phyloP scores from a whole-genome alignment of 805 yeast genomes.

The Metschnikowia gruessii region DNA sequence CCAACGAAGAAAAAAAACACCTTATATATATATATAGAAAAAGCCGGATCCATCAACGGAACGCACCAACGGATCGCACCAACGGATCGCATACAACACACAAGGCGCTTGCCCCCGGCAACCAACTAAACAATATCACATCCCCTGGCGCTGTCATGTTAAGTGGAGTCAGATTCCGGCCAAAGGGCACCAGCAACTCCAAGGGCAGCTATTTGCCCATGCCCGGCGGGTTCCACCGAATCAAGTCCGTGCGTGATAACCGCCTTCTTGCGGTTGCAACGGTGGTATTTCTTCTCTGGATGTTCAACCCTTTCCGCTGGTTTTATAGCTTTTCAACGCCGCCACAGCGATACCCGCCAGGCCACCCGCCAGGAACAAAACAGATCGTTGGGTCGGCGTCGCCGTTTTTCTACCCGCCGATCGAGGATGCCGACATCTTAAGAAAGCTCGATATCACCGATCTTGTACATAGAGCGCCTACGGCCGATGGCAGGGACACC shows the following conservation, averaged over 20 bases:
- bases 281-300: constrained; percentile 14
- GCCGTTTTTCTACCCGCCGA: constrained; percentile 65
- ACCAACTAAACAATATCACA: background rate
- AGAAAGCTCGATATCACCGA: constrained; percentile 53
- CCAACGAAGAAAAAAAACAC: too few relatives aligned
- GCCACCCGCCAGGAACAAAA: constrained; percentile 34
- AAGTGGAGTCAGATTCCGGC: constrained; percentile 18
- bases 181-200: constrained; percentile 11
- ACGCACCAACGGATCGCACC: too few relatives aligned
- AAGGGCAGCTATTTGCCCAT: constrained; percentile 12
- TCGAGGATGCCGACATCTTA: constrained; percentile 63
- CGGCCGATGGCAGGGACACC: constrained; percentile 32
- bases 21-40: too few relatives aligned
- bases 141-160: background rate
- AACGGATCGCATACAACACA: too few relatives aligned
- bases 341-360: constrained; percentile 25
- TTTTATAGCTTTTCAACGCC: background rate
- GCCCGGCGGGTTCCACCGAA: constrained; percentile 9
- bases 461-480: constrained; percentile 39
- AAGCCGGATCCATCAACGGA: too few relatives aligned
- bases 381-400: constrained; percentile 44
- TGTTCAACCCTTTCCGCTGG: constrained; percentile 11
- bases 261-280: constrained; percentile 3
- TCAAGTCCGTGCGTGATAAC: constrained; percentile 11
- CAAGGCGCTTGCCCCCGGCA: too few relatives aligned